phyloP scores from a whole-genome alignment of 139 green algal species.

The Tetraselmis chui region DNA sequence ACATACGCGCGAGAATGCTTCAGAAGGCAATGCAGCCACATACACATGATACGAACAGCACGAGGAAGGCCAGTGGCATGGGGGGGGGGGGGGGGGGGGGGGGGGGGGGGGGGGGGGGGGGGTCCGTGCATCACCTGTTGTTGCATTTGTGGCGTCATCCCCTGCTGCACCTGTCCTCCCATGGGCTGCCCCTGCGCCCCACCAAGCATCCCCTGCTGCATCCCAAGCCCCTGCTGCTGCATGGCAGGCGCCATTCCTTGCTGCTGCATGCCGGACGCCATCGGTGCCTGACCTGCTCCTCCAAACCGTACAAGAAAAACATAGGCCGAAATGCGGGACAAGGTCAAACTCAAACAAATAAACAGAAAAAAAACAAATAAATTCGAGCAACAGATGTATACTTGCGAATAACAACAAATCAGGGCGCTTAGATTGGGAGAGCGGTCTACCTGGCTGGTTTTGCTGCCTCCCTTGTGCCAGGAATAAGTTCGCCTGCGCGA shows the following conservation, averaged over 20 bases:
- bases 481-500: not conserved
- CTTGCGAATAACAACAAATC: too few species aligned
- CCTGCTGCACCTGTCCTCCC: not conserved
- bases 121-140: not conserved
- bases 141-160: not conserved
- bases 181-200: not conserved
- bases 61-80: not conserved
- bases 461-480: not conserved
- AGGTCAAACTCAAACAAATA: not conserved
- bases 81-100: too few species aligned
- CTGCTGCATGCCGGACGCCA: not conserved
- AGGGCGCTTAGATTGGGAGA: not conserved
- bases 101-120: too few species aligned
- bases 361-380: not conserved
- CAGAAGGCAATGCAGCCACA: not conserved
- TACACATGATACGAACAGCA: not conserved
- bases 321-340: not conserved
- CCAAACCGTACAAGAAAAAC: too few species aligned
- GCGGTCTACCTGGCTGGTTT: not conserved
- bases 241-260: not conserved
- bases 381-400: too few species aligned
- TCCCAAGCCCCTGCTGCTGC: not conserved
- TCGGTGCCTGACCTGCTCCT: too few species aligned
- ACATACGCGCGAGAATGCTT: not conserved
- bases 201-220: not conserved